Percentiles rank a stretch among this genome's conserved stretches.
phyloP scores from a whole-genome alignment of 2,329 filamentous ascomycete species.

The Cytospora piceicola region DNA sequence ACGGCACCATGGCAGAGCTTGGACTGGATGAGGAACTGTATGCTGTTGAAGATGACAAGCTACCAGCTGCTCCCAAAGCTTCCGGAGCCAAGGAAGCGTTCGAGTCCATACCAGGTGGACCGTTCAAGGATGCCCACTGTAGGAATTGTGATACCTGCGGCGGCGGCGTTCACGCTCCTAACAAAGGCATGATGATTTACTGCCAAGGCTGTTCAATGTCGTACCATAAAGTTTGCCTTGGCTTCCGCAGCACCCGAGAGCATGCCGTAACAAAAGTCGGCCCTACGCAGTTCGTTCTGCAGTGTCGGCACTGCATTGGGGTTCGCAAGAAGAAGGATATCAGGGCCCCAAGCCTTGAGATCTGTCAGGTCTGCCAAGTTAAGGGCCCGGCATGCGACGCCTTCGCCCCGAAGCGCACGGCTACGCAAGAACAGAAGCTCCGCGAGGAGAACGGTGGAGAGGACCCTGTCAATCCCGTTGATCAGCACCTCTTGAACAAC shows the following conservation, averaged over 20 bases:
- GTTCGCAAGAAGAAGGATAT: conserved; percentile 68
- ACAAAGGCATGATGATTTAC: conserved; percentile 73
- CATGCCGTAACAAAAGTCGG: conserved; percentile 87
- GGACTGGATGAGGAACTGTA: conserved; percentile 64
- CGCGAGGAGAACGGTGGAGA: conserved; percentile 77
- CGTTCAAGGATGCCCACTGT: conserved; percentile 73
- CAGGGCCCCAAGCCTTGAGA: conserved; percentile 69
- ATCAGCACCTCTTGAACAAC: conserved; percentile 72
- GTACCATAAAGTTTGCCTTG: conserved; percentile 84
- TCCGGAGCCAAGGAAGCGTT: conserved; percentile 76
- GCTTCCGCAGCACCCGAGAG: conserved; percentile 72
- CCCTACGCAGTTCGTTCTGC: conserved; percentile 78
- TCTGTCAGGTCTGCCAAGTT: conserved; percentile 71
- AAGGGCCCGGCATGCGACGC: conserved; percentile 72
- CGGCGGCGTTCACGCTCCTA: conserved; percentile 53
- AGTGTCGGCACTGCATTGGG: conserved; percentile 85
- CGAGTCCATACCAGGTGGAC: conserved; percentile 60
- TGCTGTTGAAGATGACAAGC: conserved; percentile 49
- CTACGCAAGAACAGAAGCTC: conserved; percentile 81
- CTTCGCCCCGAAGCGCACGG: conserved; percentile 73
- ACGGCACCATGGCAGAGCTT: conserved; percentile 54
- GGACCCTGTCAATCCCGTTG: conserved; percentile 73
- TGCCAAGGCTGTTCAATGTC: conserved; percentile 89
- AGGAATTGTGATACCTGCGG: conserved; percentile 74
- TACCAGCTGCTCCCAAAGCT: conserved; percentile 54